These are phyloP conservation scores for Pichia exigua DNA, from an alignment of 805 yeast genomes.

Conservation along the genomic window DNA sequence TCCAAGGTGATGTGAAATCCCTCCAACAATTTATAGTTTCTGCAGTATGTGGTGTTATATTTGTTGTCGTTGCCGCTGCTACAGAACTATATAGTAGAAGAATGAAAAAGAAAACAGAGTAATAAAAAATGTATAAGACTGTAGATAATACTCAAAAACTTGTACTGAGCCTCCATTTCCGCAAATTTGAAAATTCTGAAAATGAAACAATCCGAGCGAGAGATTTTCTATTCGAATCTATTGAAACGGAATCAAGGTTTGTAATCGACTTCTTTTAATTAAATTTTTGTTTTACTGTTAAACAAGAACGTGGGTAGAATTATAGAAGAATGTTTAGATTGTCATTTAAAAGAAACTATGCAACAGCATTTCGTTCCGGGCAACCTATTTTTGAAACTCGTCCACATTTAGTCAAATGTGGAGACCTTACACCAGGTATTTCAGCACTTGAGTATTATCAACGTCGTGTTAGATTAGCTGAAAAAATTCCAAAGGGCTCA, in stretches of 20 bases:
- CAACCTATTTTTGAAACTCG: constrained; percentile 86
- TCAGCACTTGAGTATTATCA: constrained; percentile 73
- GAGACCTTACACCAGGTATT: constrained; percentile 85
- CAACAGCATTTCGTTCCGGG: constrained; percentile 38
- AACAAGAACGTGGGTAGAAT: neutral
- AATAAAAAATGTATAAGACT: neutral
- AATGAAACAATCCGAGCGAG: neutral
- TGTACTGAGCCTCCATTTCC: neutral
- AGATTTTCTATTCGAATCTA: neutral
- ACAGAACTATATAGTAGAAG: neutral
- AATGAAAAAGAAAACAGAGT: neutral
- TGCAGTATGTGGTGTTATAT: neutral
- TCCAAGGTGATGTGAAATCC: constrained; percentile 1
- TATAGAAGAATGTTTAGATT: constrained; percentile 6
- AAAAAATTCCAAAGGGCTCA: constrained; percentile 50
- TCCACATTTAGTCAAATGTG: constrained; percentile 63
- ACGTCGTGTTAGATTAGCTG: constrained; percentile 56
- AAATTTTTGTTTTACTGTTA: no score
- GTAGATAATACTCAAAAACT: neutral
- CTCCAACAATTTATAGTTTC: neutral
- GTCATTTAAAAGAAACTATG: constrained; percentile 1
- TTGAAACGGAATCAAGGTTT: no score
- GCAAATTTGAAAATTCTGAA: neutral
- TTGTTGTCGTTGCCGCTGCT: neutral
- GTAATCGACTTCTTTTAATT: no score